Base-by-base conservation (phyloP, 2,329 filamentous ascomycete genomes). In the Fragosphaeria purpurea region DNA sequence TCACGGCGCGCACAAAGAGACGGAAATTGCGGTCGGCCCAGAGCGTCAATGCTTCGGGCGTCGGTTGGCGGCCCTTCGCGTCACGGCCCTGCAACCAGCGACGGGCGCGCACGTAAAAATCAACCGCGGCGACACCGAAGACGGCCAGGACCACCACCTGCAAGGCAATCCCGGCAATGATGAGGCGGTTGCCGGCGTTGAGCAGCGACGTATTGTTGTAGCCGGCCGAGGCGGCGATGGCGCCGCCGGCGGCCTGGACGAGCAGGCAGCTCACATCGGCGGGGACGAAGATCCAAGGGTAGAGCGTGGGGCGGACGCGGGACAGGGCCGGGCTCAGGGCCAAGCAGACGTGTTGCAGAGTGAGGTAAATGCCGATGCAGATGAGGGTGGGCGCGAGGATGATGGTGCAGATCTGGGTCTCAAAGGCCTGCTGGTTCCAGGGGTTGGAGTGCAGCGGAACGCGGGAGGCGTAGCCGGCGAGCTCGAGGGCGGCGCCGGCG, bases 351-450 rank as follows among this genome's bases (percentile, higher is more conserved):
- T 82, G 79, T 62, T 81, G 80, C 53, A 83, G 73, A 4, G 76
- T 81, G 32, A 84, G 73, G 67, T 83, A 84, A 63, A 83, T 75
- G 59, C 71, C 74, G 56, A 79, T 77, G 64, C 78, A 80, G 63
- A 82, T 69, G 52, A 83, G 71, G 34, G 79, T 78, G 3, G 76
- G 76, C n/a, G 68, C 75, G 47, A 80, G 70, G 63, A 80, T 76
- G 65, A 80, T 77, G 63, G 71, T 68, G 64, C 72, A 73, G 62
- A 82, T 80, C 55, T 82, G 77, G 44, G 76, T 72, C 62, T 80
- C 65, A 65, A 82, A 82, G 53, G 73, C 71, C 48, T 65, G 54
- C 11, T 68, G 59, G 62, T 76, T 66, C 73, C 75, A 83, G 4
- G 78, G 77, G 63, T 79, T 77, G 43, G 63, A 44, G 59, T 73